Conservation (phyloP, 352 stramenopile genomes). For the Phytophthora lateralis region DNA sequence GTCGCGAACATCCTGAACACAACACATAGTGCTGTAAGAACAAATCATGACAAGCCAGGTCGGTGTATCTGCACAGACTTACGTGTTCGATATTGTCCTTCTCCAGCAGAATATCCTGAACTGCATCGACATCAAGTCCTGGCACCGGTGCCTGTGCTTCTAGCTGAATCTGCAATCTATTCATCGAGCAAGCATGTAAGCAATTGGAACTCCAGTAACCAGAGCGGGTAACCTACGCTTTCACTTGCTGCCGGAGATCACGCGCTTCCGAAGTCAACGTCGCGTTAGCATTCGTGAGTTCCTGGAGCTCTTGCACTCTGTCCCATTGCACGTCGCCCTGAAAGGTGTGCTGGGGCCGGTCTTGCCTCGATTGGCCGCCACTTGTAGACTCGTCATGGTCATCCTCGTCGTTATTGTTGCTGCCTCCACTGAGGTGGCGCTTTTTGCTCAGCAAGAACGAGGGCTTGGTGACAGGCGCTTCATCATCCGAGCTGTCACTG, state of each 20-base stretch:
- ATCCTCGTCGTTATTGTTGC: slow-evolving; percentile 33
- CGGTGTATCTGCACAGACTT: neutral
- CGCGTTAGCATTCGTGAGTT: slow-evolving; percentile 66
- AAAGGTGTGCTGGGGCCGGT: slow-evolving; percentile 11
- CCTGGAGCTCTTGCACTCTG: slow-evolving; percentile 58
- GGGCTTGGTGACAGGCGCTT: slow-evolving; percentile 18
- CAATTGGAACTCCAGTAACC: neutral
- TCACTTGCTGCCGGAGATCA: slow-evolving; percentile 67
- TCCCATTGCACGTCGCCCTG: slow-evolving; percentile 53
- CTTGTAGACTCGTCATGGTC: slow-evolving; percentile 28
- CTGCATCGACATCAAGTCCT: slow-evolving; percentile 50
- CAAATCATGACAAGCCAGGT: neutral
- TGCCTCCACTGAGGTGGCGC: neutral
- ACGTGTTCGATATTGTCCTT: slow-evolving; percentile 67
- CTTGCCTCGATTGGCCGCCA: neutral
- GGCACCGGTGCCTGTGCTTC: slow-evolving; percentile 71
- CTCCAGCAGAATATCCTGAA: slow-evolving; percentile 70
- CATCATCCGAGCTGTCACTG: slow-evolving; percentile 45
- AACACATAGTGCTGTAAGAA: neutral
- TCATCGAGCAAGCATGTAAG: neutral
- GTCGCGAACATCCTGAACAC: slow-evolving; percentile 69
- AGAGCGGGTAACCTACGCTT: slow-evolving; percentile 42
- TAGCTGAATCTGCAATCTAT: slow-evolving; percentile 70
- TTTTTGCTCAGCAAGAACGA: slow-evolving; percentile 4
- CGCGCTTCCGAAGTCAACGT: slow-evolving; percentile 45